A percentile compares a stretch with the other conserved stretches of the same genome.
phyloP scores from a whole-genome alignment of 2,329 filamentous ascomycete species.

The Fusarium sp. region DNA sequence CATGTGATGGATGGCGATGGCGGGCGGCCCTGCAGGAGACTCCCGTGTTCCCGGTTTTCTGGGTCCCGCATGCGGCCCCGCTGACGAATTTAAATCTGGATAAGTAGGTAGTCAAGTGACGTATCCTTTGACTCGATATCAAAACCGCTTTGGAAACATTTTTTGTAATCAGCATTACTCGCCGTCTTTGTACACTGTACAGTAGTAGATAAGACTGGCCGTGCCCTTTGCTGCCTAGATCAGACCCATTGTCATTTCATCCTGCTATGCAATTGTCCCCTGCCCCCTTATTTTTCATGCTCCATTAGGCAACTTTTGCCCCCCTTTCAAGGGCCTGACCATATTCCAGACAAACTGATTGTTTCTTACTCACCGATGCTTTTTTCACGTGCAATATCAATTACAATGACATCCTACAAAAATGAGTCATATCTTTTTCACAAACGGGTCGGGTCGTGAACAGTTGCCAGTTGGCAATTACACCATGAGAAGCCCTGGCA shows the following conservation, averaged over 20 bases:
- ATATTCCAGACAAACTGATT: not conserved
- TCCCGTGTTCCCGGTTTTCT: slow-evolving; percentile 38
- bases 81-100: slow-evolving; percentile 4
- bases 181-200: not conserved
- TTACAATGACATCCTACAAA: slow-evolving; percentile 3
- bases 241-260: slow-evolving; percentile 12
- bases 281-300: slow-evolving; percentile 11
- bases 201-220: slow-evolving; percentile 6
- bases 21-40: slow-evolving; percentile 30
- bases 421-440: slow-evolving; percentile 32
- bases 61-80: slow-evolving; percentile 22
- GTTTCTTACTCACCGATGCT: not conserved
- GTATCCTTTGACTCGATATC: not conserved
- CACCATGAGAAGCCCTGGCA: slow-evolving; percentile 13
- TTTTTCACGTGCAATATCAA: not conserved
- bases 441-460: slow-evolving; percentile 1
- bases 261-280: not conserved
- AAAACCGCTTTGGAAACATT: slow-evolving; percentile 14
- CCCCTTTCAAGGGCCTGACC: slow-evolving; percentile 8
- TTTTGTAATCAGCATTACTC: not conserved
- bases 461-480: slow-evolving; percentile 17
- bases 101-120: slow-evolving; percentile 26
- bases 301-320: slow-evolving; percentile 31
- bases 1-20: slow-evolving; percentile 36
- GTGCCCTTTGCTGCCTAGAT: slow-evolving; percentile 15